Conservation (phyloP, 208 protist species). For the Leishmania major region DNA sequence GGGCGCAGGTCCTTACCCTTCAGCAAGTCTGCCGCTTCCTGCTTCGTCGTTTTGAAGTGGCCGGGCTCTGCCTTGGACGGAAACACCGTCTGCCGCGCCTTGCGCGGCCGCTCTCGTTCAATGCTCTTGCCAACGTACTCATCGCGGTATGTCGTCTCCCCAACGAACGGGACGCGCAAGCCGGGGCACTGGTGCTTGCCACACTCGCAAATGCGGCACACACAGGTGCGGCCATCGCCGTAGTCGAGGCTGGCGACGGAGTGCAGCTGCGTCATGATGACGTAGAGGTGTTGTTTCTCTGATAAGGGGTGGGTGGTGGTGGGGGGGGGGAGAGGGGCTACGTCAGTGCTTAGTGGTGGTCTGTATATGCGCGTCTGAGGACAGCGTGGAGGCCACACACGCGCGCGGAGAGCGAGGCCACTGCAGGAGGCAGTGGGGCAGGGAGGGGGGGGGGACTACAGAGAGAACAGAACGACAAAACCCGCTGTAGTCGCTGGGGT, state of each 20-base stretch:
- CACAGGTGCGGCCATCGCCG: conserved; percentile 87
- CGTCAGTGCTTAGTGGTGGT: neutral
- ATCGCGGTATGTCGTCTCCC: conserved; percentile 86
- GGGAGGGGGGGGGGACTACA: neutral
- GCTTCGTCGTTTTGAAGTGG: conserved; percentile 90
- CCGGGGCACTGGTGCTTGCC: conserved; percentile 85
- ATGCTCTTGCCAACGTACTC: conserved; percentile 85
- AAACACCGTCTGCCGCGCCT: conserved; percentile 46
- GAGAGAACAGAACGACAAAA: too few relatives aligned
- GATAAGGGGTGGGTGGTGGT: neutral
- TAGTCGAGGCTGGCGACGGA: conserved; percentile 89
- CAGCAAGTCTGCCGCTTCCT: conserved; percentile 85
- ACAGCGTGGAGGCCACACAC: neutral
- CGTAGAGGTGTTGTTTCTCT: neutral
- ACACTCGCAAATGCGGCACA: conserved; percentile 89
- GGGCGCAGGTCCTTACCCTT: conserved; percentile 74
- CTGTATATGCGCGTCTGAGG: neutral
- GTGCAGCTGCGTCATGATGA: conserved; percentile 83
- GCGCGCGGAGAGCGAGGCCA: neutral
- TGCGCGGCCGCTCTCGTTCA: conserved; percentile 54
- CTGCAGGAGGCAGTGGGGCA: neutral
- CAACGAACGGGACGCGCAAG: conserved; percentile 78
- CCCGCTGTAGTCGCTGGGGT: too few relatives aligned
- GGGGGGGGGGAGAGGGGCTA: neutral
- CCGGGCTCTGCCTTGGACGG: conserved; percentile 80